Evolutionary conservation across 2,329 filamentous ascomycete genomes (phyloP), one percentile per base, ranked within the genome.

Genomic region (Fusarium sp.): DNA sequence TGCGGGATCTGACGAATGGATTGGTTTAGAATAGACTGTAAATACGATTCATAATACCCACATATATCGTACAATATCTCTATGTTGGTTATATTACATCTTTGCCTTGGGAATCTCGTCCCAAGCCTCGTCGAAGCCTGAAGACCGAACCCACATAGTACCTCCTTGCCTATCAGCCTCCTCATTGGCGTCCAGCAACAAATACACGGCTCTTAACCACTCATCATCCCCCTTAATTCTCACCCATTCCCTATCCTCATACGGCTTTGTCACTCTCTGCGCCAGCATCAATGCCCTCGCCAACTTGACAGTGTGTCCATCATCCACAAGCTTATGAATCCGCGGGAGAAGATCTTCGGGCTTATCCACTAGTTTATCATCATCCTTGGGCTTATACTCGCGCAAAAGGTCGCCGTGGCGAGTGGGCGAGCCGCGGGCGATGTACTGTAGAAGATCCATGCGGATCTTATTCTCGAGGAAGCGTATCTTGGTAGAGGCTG

Each of bases 391-490:
- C 2, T 80, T 77, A 74, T 96, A 95, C 0, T 79, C 75, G 1
- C 77, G 79, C 54, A 97, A 86, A 47, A 89, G 85, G 5, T 89
- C 83, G 0, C 88, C 59, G 0, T 85, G 80, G 1, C 94, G 84
- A 1, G 85, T 78, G 1, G 93, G 91, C 2, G 84, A 86, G 5
- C 86, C 86, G 11, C 91, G 85, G 2, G 91, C 92, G 1, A 90
- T 87, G 76, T 97, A 97, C 79, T 94, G 84, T 7, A 90, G 75
- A 7, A 97, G 81, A 76, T 96, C 92, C 70, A 90, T 80, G 42
- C 94, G 88, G 50, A 90, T 92, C 79, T 97, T 97, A 88, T 90
- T 94, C 78, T 96, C 92, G 9, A 97, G 83, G 0, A 97, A 80
- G 7, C 92, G 88, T 14, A 84, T 82, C 76, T 94, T 95, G 47